Percentiles rank a stretch among this genome's conserved stretches.
Conservation (phyloP, 106 monocot species). For the Allium cepa region DNA sequence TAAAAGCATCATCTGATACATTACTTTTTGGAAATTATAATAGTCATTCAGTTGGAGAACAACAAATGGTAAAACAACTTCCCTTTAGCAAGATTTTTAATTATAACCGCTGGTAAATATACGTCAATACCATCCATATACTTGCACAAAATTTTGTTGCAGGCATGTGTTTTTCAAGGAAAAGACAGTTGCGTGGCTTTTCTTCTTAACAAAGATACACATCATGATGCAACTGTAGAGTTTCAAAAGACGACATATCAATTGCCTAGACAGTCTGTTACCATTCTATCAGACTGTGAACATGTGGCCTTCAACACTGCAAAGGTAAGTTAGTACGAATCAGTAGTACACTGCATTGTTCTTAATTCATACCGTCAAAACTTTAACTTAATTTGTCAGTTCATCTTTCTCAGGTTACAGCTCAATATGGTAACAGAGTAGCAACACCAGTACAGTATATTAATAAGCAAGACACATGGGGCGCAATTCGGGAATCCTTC, state of each 20-base stretch:
- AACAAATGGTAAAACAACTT: slow-evolving; percentile 46
- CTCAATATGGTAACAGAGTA: slow-evolving; percentile 44
- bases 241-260: slow-evolving; percentile 40
- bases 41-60: slow-evolving; percentile 31
- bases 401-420: slow-evolving; percentile 32
- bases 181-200: slow-evolving; percentile 66
- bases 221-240: slow-evolving; percentile 15
- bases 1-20: slow-evolving; percentile 36
- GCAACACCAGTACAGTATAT: slow-evolving; percentile 19
- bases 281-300: slow-evolving; percentile 59
- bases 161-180: slow-evolving; percentile 71
- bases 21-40: slow-evolving; percentile 55
- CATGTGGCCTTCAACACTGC: slow-evolving; percentile 63
- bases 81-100: too few species aligned
- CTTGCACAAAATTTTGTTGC: too few species aligned
- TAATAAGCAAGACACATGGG: slow-evolving; percentile 37
- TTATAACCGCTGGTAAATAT: too few species aligned
- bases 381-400: not conserved
- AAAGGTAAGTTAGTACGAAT: slow-evolving; percentile 25
- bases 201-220: slow-evolving; percentile 47
- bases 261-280: slow-evolving; percentile 55
- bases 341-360: not conserved
- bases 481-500: slow-evolving; percentile 34
- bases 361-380: too few species aligned
- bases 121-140: too few species aligned